phyloP scores from a whole-genome alignment of 768 basidiomycete species.

The Collybiopsis luxurians region DNA sequence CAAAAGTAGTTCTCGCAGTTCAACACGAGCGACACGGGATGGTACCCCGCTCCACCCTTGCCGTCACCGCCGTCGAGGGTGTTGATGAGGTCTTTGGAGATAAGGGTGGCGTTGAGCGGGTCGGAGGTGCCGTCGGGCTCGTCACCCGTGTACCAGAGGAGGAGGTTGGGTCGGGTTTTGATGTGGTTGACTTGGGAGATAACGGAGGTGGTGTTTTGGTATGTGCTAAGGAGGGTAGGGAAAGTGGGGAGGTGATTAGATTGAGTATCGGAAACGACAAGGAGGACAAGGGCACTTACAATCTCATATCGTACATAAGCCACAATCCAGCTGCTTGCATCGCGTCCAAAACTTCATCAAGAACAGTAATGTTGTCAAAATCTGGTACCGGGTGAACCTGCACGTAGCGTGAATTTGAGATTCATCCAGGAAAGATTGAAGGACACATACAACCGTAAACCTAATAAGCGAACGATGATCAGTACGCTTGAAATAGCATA shows the following conservation, averaged over 20 bases:
- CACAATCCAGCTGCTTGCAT: slow-evolving; percentile 72
- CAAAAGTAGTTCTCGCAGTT: slow-evolving; percentile 71
- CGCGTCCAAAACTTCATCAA: slow-evolving; percentile 58
- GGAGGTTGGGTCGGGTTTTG: slow-evolving; percentile 64
- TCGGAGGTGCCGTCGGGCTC: slow-evolving; percentile 73
- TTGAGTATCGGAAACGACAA: not conserved
- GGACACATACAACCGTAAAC: slow-evolving; percentile 38
- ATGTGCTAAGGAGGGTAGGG: slow-evolving; percentile 38
- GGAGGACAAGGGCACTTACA: slow-evolving; percentile 26
- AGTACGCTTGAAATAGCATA: not conserved
- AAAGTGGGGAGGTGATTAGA: not conserved
- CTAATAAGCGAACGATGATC: slow-evolving; percentile 17
- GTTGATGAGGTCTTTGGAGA: slow-evolving; percentile 55
- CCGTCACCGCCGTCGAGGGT: slow-evolving; percentile 53
- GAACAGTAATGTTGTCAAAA: slow-evolving; percentile 55
- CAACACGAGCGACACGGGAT: slow-evolving; percentile 62
- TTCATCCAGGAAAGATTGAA: slow-evolving; percentile 20
- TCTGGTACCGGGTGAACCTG: slow-evolving; percentile 72
- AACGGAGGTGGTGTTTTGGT: slow-evolving; percentile 62
- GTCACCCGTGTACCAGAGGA: slow-evolving; percentile 74
- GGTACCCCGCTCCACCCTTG: slow-evolving; percentile 52
- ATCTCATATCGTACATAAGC: slow-evolving; percentile 84
- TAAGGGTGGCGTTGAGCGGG: slow-evolving; percentile 57
- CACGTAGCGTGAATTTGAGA: slow-evolving; percentile 29
- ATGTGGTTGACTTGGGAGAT: slow-evolving; percentile 66